These are phyloP conservation scores for Plectosphaerella cucumerina DNA, from an alignment of 2,329 filamentous ascomycete species.

Conservation along the genomic window DNA sequence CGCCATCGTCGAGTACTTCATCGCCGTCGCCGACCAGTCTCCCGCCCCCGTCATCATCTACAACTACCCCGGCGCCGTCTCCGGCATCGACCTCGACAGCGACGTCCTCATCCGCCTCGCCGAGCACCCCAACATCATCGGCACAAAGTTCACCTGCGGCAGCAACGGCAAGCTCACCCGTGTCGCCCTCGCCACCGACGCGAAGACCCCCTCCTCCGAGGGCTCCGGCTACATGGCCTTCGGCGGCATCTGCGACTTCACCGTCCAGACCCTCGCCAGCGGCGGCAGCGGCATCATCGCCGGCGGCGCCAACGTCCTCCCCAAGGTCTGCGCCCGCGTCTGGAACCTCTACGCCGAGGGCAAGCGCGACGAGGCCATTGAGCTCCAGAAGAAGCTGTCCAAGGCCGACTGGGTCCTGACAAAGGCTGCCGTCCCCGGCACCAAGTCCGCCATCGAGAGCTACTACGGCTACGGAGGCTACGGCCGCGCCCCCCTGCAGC, in stretches of 20 bases:
- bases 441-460: constrained; percentile 75
- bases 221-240: constrained; percentile 77
- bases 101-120: constrained; percentile 79
- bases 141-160: constrained; percentile 89
- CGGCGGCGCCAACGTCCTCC: constrained; percentile 80
- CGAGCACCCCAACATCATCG: constrained; percentile 77
- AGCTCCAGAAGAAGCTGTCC: constrained; percentile 72
- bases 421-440: constrained; percentile 79
- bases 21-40: constrained; percentile 68
- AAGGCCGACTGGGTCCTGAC: constrained; percentile 80
- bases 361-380: constrained; percentile 69
- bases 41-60: constrained; percentile 80
- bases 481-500: constrained; percentile 68
- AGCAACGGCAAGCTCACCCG: constrained; percentile 87
- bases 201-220: constrained; percentile 58
- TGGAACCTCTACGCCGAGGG: constrained; percentile 73
- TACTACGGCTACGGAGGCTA: constrained; percentile 80
- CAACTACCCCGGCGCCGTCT: constrained; percentile 86
- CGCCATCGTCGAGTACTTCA: constrained; percentile 70
- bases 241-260: constrained; percentile 85
- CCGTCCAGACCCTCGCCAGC: constrained; percentile 72
- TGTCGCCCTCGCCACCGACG: constrained; percentile 68
- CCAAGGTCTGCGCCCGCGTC: constrained; percentile 73
- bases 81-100: constrained; percentile 85
- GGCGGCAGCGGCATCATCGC: constrained; percentile 83